Percentiles rank a stretch among this genome's conserved stretches.
Evolutionary conservation across 148 eudicot genomes (phyloP).

Genomic region (Rheum nobile): DNA sequence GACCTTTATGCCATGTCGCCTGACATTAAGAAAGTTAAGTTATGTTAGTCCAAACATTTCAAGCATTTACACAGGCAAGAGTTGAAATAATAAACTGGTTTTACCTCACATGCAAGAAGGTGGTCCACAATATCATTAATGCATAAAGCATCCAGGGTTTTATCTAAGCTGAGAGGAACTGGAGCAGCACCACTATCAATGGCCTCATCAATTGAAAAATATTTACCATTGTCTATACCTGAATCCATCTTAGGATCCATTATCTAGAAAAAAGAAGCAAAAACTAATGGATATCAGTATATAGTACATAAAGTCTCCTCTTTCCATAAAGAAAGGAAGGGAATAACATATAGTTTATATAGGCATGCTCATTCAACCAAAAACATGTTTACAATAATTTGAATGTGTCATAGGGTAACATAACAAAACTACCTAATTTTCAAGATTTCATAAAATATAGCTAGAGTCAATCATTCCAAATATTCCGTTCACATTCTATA

Average conservation of each 20-base stretch:
- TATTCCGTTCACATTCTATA: not conserved
- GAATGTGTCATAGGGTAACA: not conserved
- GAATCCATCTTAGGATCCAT: slow-evolving; percentile 99
- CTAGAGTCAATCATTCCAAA: not conserved
- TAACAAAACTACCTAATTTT: not conserved
- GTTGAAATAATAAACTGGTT: slow-evolving; percentile 4
- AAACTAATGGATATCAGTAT: not conserved
- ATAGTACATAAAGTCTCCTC: not conserved
- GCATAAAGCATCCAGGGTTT: slow-evolving; percentile 54
- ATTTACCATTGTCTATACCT: slow-evolving; percentile 66
- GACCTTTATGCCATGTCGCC: slow-evolving; percentile 99
- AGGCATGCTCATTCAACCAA: not conserved
- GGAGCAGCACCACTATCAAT: slow-evolving; percentile 97
- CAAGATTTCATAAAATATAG: not conserved
- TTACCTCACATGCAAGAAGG: slow-evolving; percentile 94
- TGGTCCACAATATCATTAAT: slow-evolving; percentile 86
- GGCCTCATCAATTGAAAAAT: slow-evolving; percentile 86
- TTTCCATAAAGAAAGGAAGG: not conserved
- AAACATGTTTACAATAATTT: not conserved
- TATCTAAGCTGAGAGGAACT: slow-evolving; percentile 70
- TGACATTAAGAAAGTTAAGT: slow-evolving; percentile 29
- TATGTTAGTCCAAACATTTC: slow-evolving; percentile 8
- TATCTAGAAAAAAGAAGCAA: slow-evolving; percentile 34
- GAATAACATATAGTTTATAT: not conserved
- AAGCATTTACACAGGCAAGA: not conserved